Conservation (phyloP, 139 green algal genomes). For the Marvania coccoides region DNA sequence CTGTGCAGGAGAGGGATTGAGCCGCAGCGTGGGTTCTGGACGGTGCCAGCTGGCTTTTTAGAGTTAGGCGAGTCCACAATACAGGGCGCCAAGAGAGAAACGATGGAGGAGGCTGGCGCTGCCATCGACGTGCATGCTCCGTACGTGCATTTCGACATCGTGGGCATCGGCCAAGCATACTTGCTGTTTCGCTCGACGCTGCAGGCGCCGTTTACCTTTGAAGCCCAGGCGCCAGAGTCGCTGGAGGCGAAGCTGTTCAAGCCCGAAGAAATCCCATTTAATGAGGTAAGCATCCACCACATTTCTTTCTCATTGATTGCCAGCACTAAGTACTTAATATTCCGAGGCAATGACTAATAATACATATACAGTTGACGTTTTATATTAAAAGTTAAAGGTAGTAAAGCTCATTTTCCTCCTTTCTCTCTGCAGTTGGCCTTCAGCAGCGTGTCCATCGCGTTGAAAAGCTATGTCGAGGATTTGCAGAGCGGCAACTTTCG, state of each 20-base stretch:
- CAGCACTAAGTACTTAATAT: no score
- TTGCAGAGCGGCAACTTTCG: conserved; percentile 34
- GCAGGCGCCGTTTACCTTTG: conserved; percentile 34
- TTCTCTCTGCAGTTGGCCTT: conserved; percentile 52
- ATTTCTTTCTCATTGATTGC: no score
- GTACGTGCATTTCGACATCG: conserved; percentile 68
- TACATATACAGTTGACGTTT: no score
- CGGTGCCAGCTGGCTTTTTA: conserved; percentile 80
- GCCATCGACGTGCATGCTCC: conserved; percentile 36
- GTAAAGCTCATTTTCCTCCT: not conserved
- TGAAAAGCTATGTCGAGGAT: conserved; percentile 57
- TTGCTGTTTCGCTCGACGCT: conserved; percentile 28
- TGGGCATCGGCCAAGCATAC: conserved; percentile 66
- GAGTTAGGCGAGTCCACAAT: conserved; percentile 57
- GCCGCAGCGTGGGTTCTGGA: conserved; percentile 82
- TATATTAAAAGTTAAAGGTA: no score
- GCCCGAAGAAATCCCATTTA: conserved; percentile 61
- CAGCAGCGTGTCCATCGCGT: conserved; percentile 46
- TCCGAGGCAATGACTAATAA: no score
- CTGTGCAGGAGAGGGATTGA: conserved; percentile 76
- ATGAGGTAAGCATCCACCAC: conserved; percentile 16
- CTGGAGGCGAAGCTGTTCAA: conserved; percentile 63
- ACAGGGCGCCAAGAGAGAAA: conserved; percentile 62
- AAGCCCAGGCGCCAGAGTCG: conserved; percentile 43
- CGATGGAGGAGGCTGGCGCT: conserved; percentile 57